Base-by-base conservation (phyloP, 352 stramenopile species). In the Phytophthora sojae region DNA sequence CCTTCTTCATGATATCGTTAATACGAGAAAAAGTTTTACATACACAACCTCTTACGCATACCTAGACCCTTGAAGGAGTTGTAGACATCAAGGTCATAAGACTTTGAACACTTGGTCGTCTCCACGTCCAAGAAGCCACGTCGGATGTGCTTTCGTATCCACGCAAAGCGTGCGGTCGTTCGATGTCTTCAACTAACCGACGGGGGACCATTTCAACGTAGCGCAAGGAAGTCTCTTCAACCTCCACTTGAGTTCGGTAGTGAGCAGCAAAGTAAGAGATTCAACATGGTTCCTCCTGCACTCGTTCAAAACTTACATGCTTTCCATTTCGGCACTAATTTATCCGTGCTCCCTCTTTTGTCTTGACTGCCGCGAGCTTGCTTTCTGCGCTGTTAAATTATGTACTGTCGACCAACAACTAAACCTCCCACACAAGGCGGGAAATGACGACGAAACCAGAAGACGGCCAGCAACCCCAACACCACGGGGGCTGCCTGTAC, bases 1-100 rank as follows among this genome's bases (percentile, higher is more conserved):
- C 64, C 61, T 23, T 51, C 68, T 69, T 64, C 64, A 62, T 70
- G 64, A 67, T 61, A 75, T 65, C 64, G 67, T 67, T 75, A 66
- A 69, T 69, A 37, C 23, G 55, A 68, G 42, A 54, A 61, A 61
- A 57, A 64, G 49, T 75, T 76, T 71, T 32, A 49, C 57, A 68
- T 42, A 26, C 25, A 26, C 25, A 54, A 26, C 14, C 29, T 59
- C 12, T 50, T 42, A 7, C 9, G 35, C 35, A 26, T 26, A 26
- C 25, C 25, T 26, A 26, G 25, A 26, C 25, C 25, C 25, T 26
- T 39, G 32, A 39, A 39, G 32, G 30, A 11, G 30, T 35, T 9
- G 30, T 35, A 14, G 14, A 44, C 14, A 45, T 45, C 37, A 45
- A 45, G 12, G 37, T 23, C 39, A 9, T 49, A 7, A 49, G 39